Evolutionary conservation across 2,329 filamentous ascomycete genomes (phyloP), one percentile per base, ranked within the genome.

Genomic region (Pyrenophora tritici-repentis): DNA sequence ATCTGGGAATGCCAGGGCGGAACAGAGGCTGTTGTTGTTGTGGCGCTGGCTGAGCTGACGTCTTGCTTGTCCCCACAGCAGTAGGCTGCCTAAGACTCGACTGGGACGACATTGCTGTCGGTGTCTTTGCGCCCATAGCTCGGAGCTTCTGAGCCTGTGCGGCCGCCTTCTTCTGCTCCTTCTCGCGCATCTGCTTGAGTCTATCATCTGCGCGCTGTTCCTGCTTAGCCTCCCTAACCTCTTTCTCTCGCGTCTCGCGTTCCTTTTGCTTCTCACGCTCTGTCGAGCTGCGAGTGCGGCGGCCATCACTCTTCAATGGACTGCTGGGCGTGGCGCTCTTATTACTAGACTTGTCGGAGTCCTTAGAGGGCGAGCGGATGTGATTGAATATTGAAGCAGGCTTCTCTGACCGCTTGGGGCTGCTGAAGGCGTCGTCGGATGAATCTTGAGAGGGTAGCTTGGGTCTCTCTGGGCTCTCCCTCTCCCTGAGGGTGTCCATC

Each of bases 91-190:
- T 57, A 10, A 66, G 55, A 49, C 57, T 69, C 38, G 72, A 69
- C 40, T 73, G 70, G 26, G 71, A 63, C 17, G 72, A 64, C 52
- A 71, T 72, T 29, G 70, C 67, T 26, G 72, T 67, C 22, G 71
- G 71, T 16, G 83, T 87, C 67, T 88, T 90, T 60, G 62, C 53
- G 14, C 56, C 51, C 12, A 63, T 54, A 8, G 61, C 53, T 39
- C 74, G 73, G 17, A 64, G 67, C 56, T 76, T 75, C 36, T 77
- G 73, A 32, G 76, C 73, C 24, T 77, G 75, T 26, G 68, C 66
- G 42, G 68, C 75, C 33, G 84, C 88, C 67, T 88, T 89, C 59
- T 87, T 83, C 5, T 86, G 80, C 66, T 90, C 87, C 71, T 88
- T 87, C 61, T 86, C 83, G 7, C 87, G 83, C 36, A 82, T 84